These are phyloP conservation scores for Amylocarpus encephaloides DNA, from an alignment of 2,329 filamentous ascomycete genomes.

Conservation along the genomic window DNA sequence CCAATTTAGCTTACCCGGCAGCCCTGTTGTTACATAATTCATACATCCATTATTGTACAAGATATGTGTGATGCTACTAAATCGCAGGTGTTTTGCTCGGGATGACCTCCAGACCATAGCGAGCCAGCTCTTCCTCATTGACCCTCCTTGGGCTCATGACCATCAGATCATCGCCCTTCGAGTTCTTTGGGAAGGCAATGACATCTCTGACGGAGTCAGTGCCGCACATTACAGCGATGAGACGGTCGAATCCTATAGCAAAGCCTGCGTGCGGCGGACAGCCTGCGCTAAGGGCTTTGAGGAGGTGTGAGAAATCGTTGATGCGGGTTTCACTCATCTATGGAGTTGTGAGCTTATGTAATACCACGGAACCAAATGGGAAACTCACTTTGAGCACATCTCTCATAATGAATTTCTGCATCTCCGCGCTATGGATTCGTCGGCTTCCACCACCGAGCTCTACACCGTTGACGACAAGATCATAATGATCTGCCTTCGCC, in stretches of 20 bases:
- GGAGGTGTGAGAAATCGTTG: constrained; percentile 76
- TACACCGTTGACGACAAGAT: constrained; percentile 90
- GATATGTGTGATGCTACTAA: not conserved
- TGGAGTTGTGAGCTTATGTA: not conserved
- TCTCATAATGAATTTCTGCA: constrained; percentile 81
- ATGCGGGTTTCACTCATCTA: constrained; percentile 50
- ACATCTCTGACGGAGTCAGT: constrained; percentile 80
- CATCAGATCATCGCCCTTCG: constrained; percentile 79
- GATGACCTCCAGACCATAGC: constrained; percentile 23
- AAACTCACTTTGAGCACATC: constrained; percentile 59
- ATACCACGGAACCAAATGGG: not conserved
- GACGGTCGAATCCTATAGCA: constrained; percentile 83
- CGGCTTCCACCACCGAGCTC: constrained; percentile 90
- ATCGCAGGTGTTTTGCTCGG: not conserved
- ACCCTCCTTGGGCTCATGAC: constrained; percentile 70
- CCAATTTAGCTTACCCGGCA: no score
- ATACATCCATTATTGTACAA: not conserved
- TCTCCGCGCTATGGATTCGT: constrained; percentile 76
- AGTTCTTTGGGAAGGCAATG: constrained; percentile 94
- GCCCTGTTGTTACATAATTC: not conserved
- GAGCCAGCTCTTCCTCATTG: constrained; percentile 42
- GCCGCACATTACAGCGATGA: constrained; percentile 73
- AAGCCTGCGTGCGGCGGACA: constrained; percentile 95
- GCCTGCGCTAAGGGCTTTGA: constrained; percentile 74
- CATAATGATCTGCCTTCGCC: constrained; percentile 83